These are phyloP conservation scores for Cercophora scortea DNA, from an alignment of 495 filamentous ascomycete genomes.

Conservation along the genomic window DNA sequence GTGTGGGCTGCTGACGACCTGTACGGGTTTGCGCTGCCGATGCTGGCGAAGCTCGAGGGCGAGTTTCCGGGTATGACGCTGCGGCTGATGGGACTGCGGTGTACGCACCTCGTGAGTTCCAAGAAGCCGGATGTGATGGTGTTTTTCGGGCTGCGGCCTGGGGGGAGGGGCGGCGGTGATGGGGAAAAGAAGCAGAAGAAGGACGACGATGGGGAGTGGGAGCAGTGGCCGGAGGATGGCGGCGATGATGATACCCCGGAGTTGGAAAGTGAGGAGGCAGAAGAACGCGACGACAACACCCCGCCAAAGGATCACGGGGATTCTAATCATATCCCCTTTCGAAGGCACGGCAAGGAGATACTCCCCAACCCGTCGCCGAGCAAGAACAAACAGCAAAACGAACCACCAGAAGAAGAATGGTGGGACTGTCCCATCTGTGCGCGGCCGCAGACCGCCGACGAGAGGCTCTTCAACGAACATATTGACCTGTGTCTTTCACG, in stretches of 20 bases:
- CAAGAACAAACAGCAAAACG: slow-evolving; percentile 16
- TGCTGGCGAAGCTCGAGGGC: slow-evolving; percentile 77
- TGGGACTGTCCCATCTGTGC: slow-evolving; percentile 89
- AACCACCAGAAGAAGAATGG: slow-evolving; percentile 30
- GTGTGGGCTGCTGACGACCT: slow-evolving; percentile 70
- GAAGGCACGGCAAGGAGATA: slow-evolving; percentile 44
- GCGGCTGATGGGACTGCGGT: slow-evolving; percentile 80
- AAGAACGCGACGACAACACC: not conserved
- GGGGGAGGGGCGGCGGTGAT: slow-evolving; percentile 10
- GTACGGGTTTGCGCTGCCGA: slow-evolving; percentile 72
- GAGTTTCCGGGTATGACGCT: slow-evolving; percentile 77
- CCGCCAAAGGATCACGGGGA: no score
- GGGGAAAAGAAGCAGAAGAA: not conserved
- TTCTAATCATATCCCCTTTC: slow-evolving; percentile 11
- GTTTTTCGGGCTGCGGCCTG: slow-evolving; percentile 64
- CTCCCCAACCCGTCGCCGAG: slow-evolving; percentile 38
- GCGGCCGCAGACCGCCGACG: slow-evolving; percentile 64
- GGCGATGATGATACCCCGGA: not conserved
- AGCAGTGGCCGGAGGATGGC: slow-evolving; percentile 60
- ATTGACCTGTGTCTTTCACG: slow-evolving; percentile 88
- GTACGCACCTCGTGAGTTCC: slow-evolving; percentile 77
- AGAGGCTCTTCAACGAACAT: slow-evolving; percentile 81
- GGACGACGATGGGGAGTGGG: slow-evolving; percentile 43
- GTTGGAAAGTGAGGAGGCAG: not conserved
- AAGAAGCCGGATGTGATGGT: slow-evolving; percentile 63